Base-by-base conservation (phyloP, 1,284 basidiomycete genomes). In the Paramarasmius palmivorus region DNA sequence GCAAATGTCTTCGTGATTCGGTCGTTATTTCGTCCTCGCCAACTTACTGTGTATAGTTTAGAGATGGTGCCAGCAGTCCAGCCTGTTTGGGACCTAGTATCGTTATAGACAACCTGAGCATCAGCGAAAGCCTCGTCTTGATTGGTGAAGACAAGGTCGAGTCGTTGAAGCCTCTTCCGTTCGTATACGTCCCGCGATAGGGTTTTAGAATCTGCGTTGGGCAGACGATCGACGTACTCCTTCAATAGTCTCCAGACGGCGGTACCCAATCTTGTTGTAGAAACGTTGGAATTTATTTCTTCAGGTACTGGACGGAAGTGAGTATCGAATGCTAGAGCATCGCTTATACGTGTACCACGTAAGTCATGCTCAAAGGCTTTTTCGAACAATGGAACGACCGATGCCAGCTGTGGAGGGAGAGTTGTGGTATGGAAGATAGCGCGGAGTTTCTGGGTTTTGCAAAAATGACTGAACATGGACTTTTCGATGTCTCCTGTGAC, bases 401-500 rank as follows among this genome's bases (percentile, higher is more conserved):
- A 29, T 17, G 55, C 39, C 10, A 63, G 15, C 4, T 29, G 34
- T 4, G 39, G 15, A 10, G 59, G 62, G 7, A 61, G 48, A 1
- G 50, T 25, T 1, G 46, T 36, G 9, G n/a, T 8, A 32, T 52
- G 20, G 41, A 63, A 55, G 17, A 65, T 50, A 4, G 50, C 35
- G 8, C 57, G 52, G 2, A 66, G 48, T 26, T 57, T 61, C 45
- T 68, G 66, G 22, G 40, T 47, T 46, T 56, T 57, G 20, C 62
- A 64, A 44, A 68, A 69, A 8, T 55, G 57, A 2, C 42, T 55
- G 35, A 65, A 60, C 57, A 68, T 64, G 0, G 67, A 67, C 23
- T 58, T 57, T 53, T 69, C 66, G 47, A 69, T 32, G 55, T 68
- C 59, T 4, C 66, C 67, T 68, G 26, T 35, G n/a, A n/a, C n/a